A percentile compares a stretch with the other conserved stretches of the same genome.
These are phyloP conservation scores for Camellia japonica DNA, from an alignment of 148 eudicot genomes.

Conservation along the genomic window DNA sequence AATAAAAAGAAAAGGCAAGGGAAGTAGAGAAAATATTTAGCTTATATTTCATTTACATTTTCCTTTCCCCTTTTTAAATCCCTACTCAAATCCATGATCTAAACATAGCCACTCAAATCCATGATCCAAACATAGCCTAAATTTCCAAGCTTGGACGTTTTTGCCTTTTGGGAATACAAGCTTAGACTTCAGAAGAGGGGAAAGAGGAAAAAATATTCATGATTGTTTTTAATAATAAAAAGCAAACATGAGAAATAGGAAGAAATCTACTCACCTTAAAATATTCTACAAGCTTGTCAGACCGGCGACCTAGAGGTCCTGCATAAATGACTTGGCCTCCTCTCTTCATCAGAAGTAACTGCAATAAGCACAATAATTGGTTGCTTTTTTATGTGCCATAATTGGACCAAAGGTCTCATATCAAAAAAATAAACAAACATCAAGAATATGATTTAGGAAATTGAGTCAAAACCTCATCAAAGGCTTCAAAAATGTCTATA, in stretches of 20 bases:
- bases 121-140: too few relatives aligned
- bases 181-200: not conserved
- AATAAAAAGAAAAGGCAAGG: too few relatives aligned
- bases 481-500: slow-evolving; percentile 82
- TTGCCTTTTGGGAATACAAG: not conserved
- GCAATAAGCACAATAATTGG: slow-evolving; percentile 15
- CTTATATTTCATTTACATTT: too few relatives aligned
- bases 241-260: not conserved
- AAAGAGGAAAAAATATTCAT: not conserved
- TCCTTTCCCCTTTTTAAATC: too few relatives aligned
- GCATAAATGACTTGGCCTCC: slow-evolving; percentile 74
- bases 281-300: slow-evolving; percentile 57
- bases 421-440: not conserved
- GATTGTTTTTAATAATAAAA: not conserved
- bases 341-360: slow-evolving; percentile 76
- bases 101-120: too few relatives aligned
- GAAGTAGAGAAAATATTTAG: too few relatives aligned
- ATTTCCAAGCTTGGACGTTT: slow-evolving; percentile 2
- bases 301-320: slow-evolving; percentile 62
- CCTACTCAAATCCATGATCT: too few relatives aligned
- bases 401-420: not conserved
- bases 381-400: not conserved
- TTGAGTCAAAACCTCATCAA: slow-evolving; percentile 55
- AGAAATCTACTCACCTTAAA: slow-evolving; percentile 51
- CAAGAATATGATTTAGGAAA: not conserved